These are phyloP conservation scores for Phlegmacium glaucopus DNA, from an alignment of 768 basidiomycete species.

Conservation along the genomic window DNA sequence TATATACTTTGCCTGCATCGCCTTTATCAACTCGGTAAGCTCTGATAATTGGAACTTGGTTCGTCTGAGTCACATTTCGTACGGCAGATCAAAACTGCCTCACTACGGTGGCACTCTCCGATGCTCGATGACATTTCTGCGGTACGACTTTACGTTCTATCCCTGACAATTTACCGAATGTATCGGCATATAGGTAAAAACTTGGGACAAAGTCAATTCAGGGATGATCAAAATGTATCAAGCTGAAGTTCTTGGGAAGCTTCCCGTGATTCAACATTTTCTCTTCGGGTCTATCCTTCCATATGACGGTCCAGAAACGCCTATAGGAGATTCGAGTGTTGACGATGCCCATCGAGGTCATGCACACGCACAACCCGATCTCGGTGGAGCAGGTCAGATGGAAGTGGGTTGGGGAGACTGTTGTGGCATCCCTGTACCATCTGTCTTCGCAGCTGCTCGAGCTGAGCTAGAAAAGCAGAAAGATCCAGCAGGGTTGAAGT, in stretches of 20 bases:
- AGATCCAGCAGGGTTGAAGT: conserved; percentile 29
- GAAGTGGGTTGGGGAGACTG: conserved; percentile 83
- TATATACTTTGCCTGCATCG: conserved; percentile 96
- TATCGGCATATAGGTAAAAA: conserved; percentile 54
- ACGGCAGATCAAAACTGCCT: conserved; percentile 87
- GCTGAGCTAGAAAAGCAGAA: conserved; percentile 40
- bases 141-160: conserved; percentile 31
- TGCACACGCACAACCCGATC: conserved; percentile 38
- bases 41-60: too few species aligned
- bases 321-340: conserved; percentile 15
- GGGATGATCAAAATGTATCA: conserved; percentile 99
- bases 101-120: conserved; percentile 95
- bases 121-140: conserved; percentile 99
- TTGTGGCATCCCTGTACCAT: conserved; percentile 87
- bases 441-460: conserved; percentile 72
- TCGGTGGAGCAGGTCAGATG: conserved; percentile 43
- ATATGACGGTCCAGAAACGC: conserved; percentile 58
- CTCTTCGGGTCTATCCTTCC: conserved; percentile 81
- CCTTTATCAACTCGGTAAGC: conserved; percentile 92
- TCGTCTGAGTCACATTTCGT: background rate
- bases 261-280: conserved; percentile 96
- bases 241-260: conserved; percentile 92
- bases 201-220: conserved; percentile 94
- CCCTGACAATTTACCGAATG: background rate
- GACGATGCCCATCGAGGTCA: conserved; percentile 49